These are phyloP conservation scores for Kwoniella botswanensis DNA, from an alignment of 768 basidiomycete genomes.

Conservation along the genomic window DNA sequence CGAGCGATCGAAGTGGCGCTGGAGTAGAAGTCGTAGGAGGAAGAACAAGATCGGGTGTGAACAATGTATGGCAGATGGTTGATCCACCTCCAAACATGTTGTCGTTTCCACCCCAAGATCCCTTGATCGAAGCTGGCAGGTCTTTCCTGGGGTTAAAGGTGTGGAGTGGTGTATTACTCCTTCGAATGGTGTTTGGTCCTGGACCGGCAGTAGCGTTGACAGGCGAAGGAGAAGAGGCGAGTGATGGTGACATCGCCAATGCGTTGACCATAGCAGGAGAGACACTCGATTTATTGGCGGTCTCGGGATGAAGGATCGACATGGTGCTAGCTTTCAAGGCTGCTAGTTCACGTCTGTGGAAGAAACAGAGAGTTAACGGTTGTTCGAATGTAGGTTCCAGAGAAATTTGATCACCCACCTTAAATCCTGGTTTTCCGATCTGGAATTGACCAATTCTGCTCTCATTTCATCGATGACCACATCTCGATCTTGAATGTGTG, in stretches of 20 bases:
- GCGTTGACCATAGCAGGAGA: conserved; percentile 36
- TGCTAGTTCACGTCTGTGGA: conserved; percentile 56
- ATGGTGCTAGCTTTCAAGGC: conserved; percentile 58
- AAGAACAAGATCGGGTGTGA: conserved; percentile 72
- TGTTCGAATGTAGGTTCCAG: conserved; percentile 10
- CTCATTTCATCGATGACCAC: conserved; percentile 84
- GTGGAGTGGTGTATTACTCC: conserved; percentile 30
- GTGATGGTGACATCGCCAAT: conserved; percentile 34
- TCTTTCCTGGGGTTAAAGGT: conserved; percentile 59
- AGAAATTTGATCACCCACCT: conserved; percentile 46
- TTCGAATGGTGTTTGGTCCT: conserved; percentile 34
- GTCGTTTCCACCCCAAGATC: conserved; percentile 75
- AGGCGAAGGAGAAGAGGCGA: conserved; percentile 8
- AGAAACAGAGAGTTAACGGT: background rate
- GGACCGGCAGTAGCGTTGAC: conserved; percentile 32
- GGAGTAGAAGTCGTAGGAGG: conserved; percentile 35
- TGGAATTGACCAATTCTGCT: conserved; percentile 76
- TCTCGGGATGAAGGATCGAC: conserved; percentile 48
- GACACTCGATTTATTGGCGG: conserved; percentile 32
- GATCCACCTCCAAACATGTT: conserved; percentile 62
- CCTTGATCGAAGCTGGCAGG: conserved; percentile 54
- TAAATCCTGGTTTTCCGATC: conserved; percentile 81
- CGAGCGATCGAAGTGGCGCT: conserved; percentile 37
- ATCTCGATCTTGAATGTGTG: conserved; percentile 90
- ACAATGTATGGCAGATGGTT: conserved; percentile 81